Percentiles rank a stretch among this genome's conserved stretches.
Conservation (phyloP, 192 early-diverging fungal genomes). For the Funneliformis geosporum region DNA sequence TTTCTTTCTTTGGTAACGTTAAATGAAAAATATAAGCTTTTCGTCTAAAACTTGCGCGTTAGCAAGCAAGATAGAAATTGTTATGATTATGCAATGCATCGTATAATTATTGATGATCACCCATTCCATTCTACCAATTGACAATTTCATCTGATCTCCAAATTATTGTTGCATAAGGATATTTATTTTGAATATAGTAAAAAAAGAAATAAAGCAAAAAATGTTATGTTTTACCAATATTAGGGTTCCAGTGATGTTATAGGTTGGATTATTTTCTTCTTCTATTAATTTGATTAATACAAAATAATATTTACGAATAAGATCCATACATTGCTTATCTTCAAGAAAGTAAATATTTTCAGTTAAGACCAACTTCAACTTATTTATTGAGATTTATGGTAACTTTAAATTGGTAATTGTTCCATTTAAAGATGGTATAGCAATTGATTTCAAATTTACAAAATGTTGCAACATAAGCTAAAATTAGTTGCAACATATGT, state of each 20-base stretch:
- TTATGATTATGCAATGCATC: background rate
- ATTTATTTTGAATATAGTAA: slow-evolving; percentile 9
- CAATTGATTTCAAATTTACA: no score
- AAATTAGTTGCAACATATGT: no score
- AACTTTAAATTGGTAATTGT: background rate
- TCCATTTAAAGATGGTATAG: slow-evolving; percentile 6
- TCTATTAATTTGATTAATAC: background rate
- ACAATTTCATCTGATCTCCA: background rate
- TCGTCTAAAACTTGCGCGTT: slow-evolving; percentile 1
- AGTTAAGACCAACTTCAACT: background rate
- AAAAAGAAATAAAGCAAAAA: slow-evolving; percentile 23
- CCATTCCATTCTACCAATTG: background rate
- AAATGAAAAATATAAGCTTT: slow-evolving; percentile 11
- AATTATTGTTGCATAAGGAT: slow-evolving; percentile 10
- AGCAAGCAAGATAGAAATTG: background rate
- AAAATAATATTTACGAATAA: slow-evolving; percentile 16
- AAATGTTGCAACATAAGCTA: no score
- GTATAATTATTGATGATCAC: background rate
- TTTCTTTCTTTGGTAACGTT: background rate
- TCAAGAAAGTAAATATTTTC: slow-evolving; percentile 1
- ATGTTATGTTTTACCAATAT: slow-evolving; percentile 14
- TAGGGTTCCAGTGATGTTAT: slow-evolving; percentile 1
- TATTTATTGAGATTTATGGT: background rate
- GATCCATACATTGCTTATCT: slow-evolving; percentile 16
- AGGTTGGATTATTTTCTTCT: background rate